These are phyloP conservation scores for Pezicula neosporulosa DNA, from an alignment of 2,329 filamentous ascomycete species.

Conservation along the genomic window DNA sequence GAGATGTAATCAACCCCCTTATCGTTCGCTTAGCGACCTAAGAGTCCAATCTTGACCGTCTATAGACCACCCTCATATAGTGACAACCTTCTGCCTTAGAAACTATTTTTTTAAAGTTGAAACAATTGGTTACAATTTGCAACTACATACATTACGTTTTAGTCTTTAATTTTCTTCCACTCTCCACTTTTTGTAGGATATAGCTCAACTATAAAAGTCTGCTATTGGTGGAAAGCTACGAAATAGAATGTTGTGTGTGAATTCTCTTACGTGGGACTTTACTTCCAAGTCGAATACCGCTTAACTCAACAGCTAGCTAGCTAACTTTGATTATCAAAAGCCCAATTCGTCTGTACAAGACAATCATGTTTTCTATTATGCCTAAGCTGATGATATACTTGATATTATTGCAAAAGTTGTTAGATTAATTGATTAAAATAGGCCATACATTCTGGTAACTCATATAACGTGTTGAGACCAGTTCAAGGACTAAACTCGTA, in stretches of 20 bases:
- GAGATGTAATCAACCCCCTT: too few relatives aligned
- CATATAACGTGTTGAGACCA: neutral
- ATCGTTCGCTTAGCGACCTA: neutral
- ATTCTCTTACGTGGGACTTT: neutral
- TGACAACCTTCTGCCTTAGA: too few relatives aligned
- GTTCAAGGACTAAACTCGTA: conserved; percentile 1
- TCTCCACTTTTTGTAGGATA: neutral
- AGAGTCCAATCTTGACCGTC: neutral
- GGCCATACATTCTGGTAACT: neutral
- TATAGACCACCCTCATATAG: conserved; percentile 23
- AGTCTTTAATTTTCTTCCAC: neutral
- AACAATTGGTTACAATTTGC: neutral
- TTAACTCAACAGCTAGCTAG: too few relatives aligned
- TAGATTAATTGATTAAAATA: neutral
- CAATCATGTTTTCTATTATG: neutral
- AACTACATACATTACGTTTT: neutral
- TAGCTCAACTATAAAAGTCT: neutral
- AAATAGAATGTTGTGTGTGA: neutral
- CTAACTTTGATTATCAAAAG: neutral
- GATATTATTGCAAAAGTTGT: neutral
- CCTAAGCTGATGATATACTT: neutral
- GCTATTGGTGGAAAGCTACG: neutral
- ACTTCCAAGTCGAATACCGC: neutral
- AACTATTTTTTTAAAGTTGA: neutral
- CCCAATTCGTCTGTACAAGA: neutral